A percentile compares a stretch with the other conserved stretches of the same genome.
These are phyloP conservation scores for Ustilago tritici DNA, from an alignment of 1,284 basidiomycete species.

Conservation along the genomic window DNA sequence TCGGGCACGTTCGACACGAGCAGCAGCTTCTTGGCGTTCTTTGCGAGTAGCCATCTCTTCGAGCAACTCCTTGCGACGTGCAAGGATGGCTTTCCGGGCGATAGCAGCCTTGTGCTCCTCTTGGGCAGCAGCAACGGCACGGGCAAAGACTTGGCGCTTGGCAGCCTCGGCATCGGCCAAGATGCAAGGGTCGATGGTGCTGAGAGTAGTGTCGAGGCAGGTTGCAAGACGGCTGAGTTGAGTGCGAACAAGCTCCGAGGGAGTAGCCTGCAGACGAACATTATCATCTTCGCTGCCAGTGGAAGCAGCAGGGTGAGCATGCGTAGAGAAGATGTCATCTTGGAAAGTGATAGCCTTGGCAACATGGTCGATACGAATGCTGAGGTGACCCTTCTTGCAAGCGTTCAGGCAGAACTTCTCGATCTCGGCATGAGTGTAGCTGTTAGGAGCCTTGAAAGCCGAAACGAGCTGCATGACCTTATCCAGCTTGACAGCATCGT, in stretches of 20 bases:
- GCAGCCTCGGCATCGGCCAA: conserved; percentile 56
- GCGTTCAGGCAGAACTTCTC: conserved; percentile 87
- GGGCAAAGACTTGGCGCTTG: conserved; percentile 59
- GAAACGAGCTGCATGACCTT: conserved; percentile 68
- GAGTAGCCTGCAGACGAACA: conserved; percentile 65
- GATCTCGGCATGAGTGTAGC: conserved; percentile 68
- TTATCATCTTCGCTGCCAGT: conserved; percentile 58
- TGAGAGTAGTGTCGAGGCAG: conserved; percentile 65
- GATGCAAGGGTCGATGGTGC: conserved; percentile 60
- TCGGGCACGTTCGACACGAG: conserved; percentile 78
- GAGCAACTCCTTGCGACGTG: conserved; percentile 86
- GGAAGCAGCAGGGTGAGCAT: conserved; percentile 61
- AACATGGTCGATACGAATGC: conserved; percentile 89
- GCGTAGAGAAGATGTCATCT: conserved; percentile 74
- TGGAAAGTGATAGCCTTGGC: conserved; percentile 86
- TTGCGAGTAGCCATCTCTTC: conserved; percentile 86
- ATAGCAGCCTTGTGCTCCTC: conserved; percentile 67
- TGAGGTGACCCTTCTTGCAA: conserved; percentile 87
- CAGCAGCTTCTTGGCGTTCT: conserved; percentile 88
- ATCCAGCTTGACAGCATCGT: conserved; percentile 81
- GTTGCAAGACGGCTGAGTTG: conserved; percentile 67
- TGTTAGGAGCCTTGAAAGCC: conserved; percentile 66
- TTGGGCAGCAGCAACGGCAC: conserved; percentile 63
- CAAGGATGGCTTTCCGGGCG: conserved; percentile 75
- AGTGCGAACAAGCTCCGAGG: conserved; percentile 68